A percentile compares a stretch with the other conserved stretches of the same genome.
These are phyloP conservation scores for Fusarium nanum DNA, from an alignment of 2,329 filamentous ascomycete species.

Conservation along the genomic window DNA sequence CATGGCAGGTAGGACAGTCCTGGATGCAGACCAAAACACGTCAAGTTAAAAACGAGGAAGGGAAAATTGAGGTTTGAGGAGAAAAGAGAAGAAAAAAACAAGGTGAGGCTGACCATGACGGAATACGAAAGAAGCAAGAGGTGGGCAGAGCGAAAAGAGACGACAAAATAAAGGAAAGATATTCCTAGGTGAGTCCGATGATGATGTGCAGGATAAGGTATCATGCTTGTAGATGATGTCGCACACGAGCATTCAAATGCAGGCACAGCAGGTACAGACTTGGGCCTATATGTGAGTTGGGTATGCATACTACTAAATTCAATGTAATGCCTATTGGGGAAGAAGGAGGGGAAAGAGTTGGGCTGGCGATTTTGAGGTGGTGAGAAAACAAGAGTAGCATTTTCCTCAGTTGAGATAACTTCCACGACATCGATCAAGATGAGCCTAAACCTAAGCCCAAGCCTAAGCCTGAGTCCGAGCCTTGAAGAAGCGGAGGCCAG, in stretches of 20 bases:
- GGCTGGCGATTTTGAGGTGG: constrained; percentile 1
- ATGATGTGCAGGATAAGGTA: constrained; percentile 44
- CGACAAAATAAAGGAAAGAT: constrained; percentile 12
- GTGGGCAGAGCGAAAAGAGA: constrained; percentile 33
- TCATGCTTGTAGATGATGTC: constrained; percentile 39
- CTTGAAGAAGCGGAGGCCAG: constrained; percentile 11
- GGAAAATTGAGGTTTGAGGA: constrained; percentile 20
- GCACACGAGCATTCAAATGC: constrained; percentile 35
- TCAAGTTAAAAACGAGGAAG: constrained; percentile 11
- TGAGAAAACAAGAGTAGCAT: constrained; percentile 26
- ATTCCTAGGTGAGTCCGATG: constrained; percentile 17
- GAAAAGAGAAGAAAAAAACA: constrained; percentile 39
- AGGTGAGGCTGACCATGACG: constrained; percentile 42
- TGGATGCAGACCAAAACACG: constrained; percentile 12
- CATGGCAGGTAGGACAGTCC: neutral
- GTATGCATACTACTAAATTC: neutral
- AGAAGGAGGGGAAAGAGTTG: neutral
- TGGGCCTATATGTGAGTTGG: constrained; percentile 12
- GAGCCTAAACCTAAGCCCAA: neutral
- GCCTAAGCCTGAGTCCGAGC: neutral
- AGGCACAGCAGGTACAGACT: constrained; percentile 32
- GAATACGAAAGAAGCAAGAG: constrained; percentile 21
- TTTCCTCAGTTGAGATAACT: constrained; percentile 28
- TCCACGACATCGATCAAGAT: neutral
- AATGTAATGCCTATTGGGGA: neutral